A percentile compares a stretch with the other conserved stretches of the same genome.
Conservation (phyloP, 441 rosid species). For the Oxalis stricta region DNA sequence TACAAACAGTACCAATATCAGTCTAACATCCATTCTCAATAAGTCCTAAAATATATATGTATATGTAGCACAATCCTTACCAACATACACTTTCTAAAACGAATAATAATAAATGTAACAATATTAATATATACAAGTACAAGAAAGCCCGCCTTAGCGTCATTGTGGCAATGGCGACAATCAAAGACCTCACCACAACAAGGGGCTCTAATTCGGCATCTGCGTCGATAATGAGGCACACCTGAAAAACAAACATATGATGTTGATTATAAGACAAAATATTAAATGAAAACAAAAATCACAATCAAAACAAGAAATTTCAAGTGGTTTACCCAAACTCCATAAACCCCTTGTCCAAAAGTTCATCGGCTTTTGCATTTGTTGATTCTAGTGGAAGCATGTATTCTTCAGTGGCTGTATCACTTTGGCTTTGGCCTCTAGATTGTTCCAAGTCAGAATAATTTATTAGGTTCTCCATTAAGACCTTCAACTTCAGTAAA, state of each 20-base stretch:
- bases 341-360: constrained; percentile 39
- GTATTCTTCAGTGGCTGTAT: constrained; percentile 3
- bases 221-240: constrained; percentile 62
- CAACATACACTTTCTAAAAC: background rate
- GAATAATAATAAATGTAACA: background rate
- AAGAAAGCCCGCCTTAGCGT: constrained; percentile 36
- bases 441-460: constrained; percentile 12
- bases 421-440: constrained; percentile 8
- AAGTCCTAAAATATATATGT: background rate
- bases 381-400: constrained; percentile 1
- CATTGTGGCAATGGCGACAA: constrained; percentile 90
- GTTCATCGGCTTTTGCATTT: constrained; percentile 3
- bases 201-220: constrained; percentile 77
- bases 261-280: too few species aligned
- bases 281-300: background rate
- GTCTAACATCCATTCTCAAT: background rate
- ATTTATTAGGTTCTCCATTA: constrained; percentile 27
- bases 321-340: constrained; percentile 46
- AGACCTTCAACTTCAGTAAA: constrained; percentile 12
- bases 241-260: constrained; percentile 20
- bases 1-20: background rate
- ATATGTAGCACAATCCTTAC: background rate
- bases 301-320: background rate
- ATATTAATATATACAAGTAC: background rate
- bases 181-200: constrained; percentile 73